Percentiles rank a stretch among this genome's conserved stretches.
phyloP scores from a whole-genome alignment of 2,329 filamentous ascomycete species.

The Herpotrichia juniperi region DNA sequence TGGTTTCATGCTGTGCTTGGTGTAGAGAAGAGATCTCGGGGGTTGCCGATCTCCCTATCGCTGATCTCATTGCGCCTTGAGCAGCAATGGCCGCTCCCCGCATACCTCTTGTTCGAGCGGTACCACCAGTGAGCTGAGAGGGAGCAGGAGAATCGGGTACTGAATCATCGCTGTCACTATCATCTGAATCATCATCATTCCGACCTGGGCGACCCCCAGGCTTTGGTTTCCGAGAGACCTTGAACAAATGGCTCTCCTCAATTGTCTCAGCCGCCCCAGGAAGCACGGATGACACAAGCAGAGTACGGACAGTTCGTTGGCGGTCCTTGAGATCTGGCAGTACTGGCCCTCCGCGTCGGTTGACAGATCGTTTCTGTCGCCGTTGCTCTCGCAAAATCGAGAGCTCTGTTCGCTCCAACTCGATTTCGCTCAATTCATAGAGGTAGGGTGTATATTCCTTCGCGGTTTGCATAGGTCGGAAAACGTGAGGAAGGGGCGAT shows the following conservation, averaged over 20 bases:
- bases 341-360: conserved; percentile 87
- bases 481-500: conserved; percentile 80
- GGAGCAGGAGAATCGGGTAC: conserved; percentile 81
- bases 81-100: conserved; percentile 86
- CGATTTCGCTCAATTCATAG: conserved; percentile 90
- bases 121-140: conserved; percentile 73
- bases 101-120: conserved; percentile 85
- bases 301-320: conserved; percentile 88
- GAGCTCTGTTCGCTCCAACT: conserved; percentile 87
- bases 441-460: conserved; percentile 94
- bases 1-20: conserved; percentile 68
- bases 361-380: conserved; percentile 93
- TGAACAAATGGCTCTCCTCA: conserved; percentile 87
- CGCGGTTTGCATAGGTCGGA: conserved; percentile 88
- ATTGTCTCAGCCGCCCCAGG: conserved; percentile 81
- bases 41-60: conserved; percentile 81
- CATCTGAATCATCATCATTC: conserved; percentile 80
- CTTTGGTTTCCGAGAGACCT: conserved; percentile 56
- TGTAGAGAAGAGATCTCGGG: conserved; percentile 74
- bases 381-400: conserved; percentile 93
- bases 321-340: conserved; percentile 96
- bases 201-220: conserved; percentile 61
- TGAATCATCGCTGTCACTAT: conserved; percentile 90
- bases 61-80: conserved; percentile 81
- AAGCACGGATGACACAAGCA: conserved; percentile 90